Evolutionary conservation across 2,329 filamentous ascomycete species (phyloP).

Genomic region (Pseudodiploospora longispora): DNA sequence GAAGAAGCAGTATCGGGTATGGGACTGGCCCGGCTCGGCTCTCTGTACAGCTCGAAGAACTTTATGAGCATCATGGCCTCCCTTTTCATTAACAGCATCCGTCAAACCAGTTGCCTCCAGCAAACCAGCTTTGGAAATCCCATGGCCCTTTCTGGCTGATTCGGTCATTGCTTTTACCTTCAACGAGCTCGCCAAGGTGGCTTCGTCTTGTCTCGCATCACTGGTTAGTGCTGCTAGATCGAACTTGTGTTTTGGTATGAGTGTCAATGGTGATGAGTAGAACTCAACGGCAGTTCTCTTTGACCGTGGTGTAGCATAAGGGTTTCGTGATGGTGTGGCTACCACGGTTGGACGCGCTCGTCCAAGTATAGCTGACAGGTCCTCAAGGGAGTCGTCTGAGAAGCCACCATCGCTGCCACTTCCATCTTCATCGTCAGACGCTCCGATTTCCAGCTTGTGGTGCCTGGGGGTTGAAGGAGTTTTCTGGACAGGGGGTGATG

Average conservation of each 20-base stretch:
- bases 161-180: constrained; percentile 30
- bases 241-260: constrained; percentile 51
- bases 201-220: constrained; percentile 50
- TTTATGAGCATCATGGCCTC: constrained; percentile 36
- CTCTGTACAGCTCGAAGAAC: constrained; percentile 43
- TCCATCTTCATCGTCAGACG: constrained; percentile 58
- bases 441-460: constrained; percentile 43
- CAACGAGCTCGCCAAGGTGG: constrained; percentile 47
- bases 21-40: constrained; percentile 30
- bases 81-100: constrained; percentile 26
- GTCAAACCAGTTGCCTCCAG: constrained; percentile 14
- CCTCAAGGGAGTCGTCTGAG: constrained; percentile 52
- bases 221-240: constrained; percentile 54
- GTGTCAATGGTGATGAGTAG: constrained; percentile 40
- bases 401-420: constrained; percentile 40
- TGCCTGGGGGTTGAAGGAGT: constrained; percentile 14
- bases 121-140: background rate
- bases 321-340: constrained; percentile 12
- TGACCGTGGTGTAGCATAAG: constrained; percentile 35
- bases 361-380: constrained; percentile 32
- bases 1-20: constrained; percentile 44
- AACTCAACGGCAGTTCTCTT: constrained; percentile 36
- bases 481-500: constrained; percentile 18
- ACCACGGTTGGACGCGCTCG: constrained; percentile 15
- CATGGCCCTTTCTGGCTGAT: constrained; percentile 8